Base-by-base conservation (phyloP, 2,329 filamentous ascomycete species). In the Trichoderma sp. region DNA sequence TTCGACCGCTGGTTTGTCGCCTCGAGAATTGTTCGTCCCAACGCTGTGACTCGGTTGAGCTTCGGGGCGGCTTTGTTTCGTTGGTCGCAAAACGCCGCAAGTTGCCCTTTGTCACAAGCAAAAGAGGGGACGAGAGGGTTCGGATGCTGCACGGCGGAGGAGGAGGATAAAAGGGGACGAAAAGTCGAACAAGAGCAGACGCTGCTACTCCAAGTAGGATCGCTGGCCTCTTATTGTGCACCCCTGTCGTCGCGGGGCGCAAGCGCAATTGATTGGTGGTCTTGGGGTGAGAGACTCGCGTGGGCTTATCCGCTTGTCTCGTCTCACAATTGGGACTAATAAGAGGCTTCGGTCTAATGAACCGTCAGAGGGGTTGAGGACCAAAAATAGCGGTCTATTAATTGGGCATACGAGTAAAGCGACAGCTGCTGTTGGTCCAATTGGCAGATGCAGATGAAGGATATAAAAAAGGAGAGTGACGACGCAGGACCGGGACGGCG, bases 191-290 rank as follows among this genome's bases (percentile, higher is more conserved):
- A 9, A 6, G 21, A 73, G 38, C 41, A 65, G 21, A 27, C 21
- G 35, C 67, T 60, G 35, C 67, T 27, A 45, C 56, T 60, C 50
- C 53, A 73, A 73, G 41, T 65, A n/a, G 69, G 60, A 65, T 73
- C 69, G 69, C 45, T 73, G 69, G 69, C 69, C 69, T 72, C 27
- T 35, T 50, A 33, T 64, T 65, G 7, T 12, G 8, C 38, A 60
- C 69, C 69, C 69, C 29, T 65, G 69, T 65, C 41, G 41, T 73
- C 69, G 69, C 69, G 69, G 69, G 27, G 69, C 69, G 69, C 69
- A 35, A 56, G 69, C 60, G 69, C 69, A 73, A 73, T 38, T 65
- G 69, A 73, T 73, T 73, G 69, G 69, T 53, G 69, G 69, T 50
- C 41, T 29, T 33, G 69, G 67, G 56, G 29, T 35, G 69, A 53